These are phyloP conservation scores for Myriosclerotinia scirpicola DNA, from an alignment of 2,329 filamentous ascomycete species.

Conservation along the genomic window DNA sequence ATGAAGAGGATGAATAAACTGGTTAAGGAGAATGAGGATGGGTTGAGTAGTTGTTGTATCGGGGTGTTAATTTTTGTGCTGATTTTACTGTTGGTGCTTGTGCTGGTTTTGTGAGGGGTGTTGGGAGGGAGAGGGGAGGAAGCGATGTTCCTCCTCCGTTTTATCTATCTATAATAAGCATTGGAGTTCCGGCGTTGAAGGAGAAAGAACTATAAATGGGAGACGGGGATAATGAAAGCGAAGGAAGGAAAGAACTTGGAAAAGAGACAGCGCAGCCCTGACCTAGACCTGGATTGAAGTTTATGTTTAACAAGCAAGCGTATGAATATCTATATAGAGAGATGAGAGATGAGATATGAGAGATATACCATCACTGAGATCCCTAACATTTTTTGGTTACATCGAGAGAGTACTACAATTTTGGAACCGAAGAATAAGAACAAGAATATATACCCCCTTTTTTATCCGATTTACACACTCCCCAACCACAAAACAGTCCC, in stretches of 20 bases:
- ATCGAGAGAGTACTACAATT: too few species aligned
- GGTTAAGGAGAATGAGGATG: slow-evolving; percentile 87
- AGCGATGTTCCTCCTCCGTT: background rate
- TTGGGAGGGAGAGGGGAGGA: background rate
- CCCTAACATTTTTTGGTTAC: too few species aligned
- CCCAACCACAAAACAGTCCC: too few species aligned
- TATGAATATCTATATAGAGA: background rate
- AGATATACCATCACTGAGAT: background rate
- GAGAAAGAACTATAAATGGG: background rate
- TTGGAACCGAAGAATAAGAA: too few species aligned
- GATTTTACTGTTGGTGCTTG: slow-evolving; percentile 79
- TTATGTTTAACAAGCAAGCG: background rate
- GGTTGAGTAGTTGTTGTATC: slow-evolving; percentile 86
- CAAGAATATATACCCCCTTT: too few species aligned
- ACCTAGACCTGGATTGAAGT: too few species aligned
- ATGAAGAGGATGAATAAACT: slow-evolving; percentile 84
- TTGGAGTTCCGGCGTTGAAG: slow-evolving; percentile 7
- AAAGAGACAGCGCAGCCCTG: background rate
- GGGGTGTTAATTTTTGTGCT: slow-evolving; percentile 83
- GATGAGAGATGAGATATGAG: background rate
- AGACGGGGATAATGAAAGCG: background rate
- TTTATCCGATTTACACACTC: too few species aligned
- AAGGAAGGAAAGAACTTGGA: background rate
- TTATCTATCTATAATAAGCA: background rate
- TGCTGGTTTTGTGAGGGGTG: slow-evolving; percentile 56